Base-by-base conservation (phyloP, 2,329 filamentous ascomycete species). In the Colletotrichum falcatum region DNA sequence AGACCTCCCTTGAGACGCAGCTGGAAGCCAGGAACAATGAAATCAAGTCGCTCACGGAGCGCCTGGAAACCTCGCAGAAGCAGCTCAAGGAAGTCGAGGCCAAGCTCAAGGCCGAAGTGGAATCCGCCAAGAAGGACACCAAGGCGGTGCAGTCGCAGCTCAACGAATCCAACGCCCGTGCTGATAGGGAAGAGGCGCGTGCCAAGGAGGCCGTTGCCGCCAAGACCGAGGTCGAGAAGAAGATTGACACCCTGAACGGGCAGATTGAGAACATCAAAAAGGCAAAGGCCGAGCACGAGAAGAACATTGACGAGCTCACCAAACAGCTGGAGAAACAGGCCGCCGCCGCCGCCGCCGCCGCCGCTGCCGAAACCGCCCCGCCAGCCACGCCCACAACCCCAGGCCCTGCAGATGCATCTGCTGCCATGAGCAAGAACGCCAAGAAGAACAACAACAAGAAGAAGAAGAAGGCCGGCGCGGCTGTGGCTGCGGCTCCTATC, bases 391-490 rank as follows among this genome's bases (percentile, higher is more conserved):
- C 64, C 5, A 67, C 67, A n/a, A 67, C 66, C 20, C 23, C 64
- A n/a, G 56, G 49, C 5, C 70, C 76, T 5, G 72, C 77, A 2
- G 71, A 77, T 20, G 70, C 77, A 11, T 72, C 70, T 11, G 73
- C 77, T 2, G 70, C 79, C 4, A 61, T 30, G 6, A 59, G 64
- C 51, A 67, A 66, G 64, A 70, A 66, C n/a, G 65, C 54, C 0
- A 84, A 84, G 71, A 88, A 86, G 70, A 95, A 94, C 81, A 95
- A 93, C 80, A 97, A 94, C 81, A 95, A 93, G 80, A 97, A 94
- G 74, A 93, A 93, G 79, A 97, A 95, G 84, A 97, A 97, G 87
- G 89, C 88, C 23, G 88, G 86, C 39, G 89, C 88, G 73, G 79
- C 79, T 8, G 79, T 80, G 12, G 26, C 66, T 3, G 16, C 77